Percentiles rank a stretch among this genome's conserved stretches.
Evolutionary conservation across 192 early-diverging fungal species (phyloP).

Genomic region (Backusella circina): DNA sequence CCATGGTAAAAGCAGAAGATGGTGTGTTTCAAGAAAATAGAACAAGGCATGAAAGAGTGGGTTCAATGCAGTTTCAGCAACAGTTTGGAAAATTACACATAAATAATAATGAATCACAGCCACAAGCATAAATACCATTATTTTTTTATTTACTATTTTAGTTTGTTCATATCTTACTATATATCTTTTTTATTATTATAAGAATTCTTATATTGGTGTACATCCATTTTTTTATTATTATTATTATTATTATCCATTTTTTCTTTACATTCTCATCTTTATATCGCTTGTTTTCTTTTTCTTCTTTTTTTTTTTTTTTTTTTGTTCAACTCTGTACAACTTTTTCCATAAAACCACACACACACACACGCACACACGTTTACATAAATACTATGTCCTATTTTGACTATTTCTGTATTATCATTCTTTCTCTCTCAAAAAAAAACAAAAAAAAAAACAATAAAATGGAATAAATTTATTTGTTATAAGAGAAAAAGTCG

Average conservation of each 20-base stretch:
- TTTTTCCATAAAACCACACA: neutral
- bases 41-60: conserved; percentile 17
- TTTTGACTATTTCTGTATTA: too few relatives aligned
- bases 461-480: neutral
- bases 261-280: neutral
- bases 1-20: neutral
- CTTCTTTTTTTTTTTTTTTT: neutral
- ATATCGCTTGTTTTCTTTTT: neutral
- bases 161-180: neutral
- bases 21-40: neutral
- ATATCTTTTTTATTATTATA: neutral
- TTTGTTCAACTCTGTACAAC: neutral
- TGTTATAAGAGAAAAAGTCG: neutral
- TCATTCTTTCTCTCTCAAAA: neutral
- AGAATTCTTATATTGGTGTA: neutral
- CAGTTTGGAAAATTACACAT: conserved; percentile 21
- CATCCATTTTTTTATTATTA: neutral
- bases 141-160: neutral
- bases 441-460: too few relatives aligned
- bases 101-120: conserved; percentile 1
- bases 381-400: neutral
- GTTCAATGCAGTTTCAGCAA: conserved; percentile 29
- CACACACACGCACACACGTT: too few relatives aligned
- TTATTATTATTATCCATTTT: neutral
- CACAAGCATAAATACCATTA: neutral